Conservation (phyloP, 257 asterid genomes). For the Salvia hispanica region DNA sequence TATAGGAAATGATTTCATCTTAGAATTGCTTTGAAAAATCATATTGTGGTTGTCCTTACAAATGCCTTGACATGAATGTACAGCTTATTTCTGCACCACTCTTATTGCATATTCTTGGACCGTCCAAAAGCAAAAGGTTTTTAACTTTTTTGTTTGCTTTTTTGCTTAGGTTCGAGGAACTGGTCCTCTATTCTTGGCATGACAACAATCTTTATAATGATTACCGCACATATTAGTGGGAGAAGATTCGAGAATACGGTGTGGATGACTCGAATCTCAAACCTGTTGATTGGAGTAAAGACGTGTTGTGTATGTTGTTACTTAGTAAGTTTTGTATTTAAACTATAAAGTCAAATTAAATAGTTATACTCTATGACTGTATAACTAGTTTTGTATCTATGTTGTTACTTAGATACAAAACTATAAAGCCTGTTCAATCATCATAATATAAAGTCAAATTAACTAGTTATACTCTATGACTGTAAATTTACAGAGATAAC, state of each 20-base stretch:
- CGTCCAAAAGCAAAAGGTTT: constrained; percentile 27
- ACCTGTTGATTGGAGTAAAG: too few relatives aligned
- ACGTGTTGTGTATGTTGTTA: too few relatives aligned
- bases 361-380: too few relatives aligned
- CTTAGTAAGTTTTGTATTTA: background rate
- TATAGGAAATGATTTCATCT: constrained; percentile 7
- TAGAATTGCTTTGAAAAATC: background rate
- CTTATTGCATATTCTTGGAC: constrained; percentile 36
- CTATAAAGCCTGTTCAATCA: too few relatives aligned
- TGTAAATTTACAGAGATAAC: too few relatives aligned
- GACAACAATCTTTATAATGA: constrained; percentile 9
- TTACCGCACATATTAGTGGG: background rate
- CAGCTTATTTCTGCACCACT: constrained; percentile 32
- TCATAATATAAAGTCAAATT: too few relatives aligned
- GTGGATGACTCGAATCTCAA: too few relatives aligned
- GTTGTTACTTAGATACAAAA: too few relatives aligned
- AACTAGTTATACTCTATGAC: too few relatives aligned
- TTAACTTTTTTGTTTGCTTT: constrained; percentile 20
- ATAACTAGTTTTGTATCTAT: too few relatives aligned
- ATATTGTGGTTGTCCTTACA: background rate
- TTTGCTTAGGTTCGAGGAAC: constrained; percentile 12
- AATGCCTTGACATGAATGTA: constrained; percentile 11
- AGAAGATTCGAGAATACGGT: background rate
- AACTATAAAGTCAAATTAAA: too few relatives aligned
- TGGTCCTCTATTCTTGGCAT: constrained; percentile 9